These are phyloP conservation scores for Pistacia atlantica DNA, from an alignment of 345 rosid genomes.

Conservation along the genomic window DNA sequence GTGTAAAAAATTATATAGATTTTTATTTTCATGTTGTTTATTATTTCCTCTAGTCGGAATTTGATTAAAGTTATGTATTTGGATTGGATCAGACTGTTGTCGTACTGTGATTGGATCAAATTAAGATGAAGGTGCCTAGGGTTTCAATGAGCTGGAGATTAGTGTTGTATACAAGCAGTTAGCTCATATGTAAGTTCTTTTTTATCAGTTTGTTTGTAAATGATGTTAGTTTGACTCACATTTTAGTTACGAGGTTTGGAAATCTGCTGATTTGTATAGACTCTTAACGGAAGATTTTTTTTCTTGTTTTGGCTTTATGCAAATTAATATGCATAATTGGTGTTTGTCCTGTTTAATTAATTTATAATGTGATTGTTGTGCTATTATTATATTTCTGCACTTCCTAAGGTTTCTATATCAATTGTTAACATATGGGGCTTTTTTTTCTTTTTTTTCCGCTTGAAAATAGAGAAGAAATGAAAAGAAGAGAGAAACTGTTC, in stretches of 20 bases:
- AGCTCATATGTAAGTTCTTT: conserved; percentile 7
- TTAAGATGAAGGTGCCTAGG: conserved; percentile 10
- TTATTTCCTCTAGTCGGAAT: not conserved
- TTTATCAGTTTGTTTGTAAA: not conserved
- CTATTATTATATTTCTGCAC: not conserved
- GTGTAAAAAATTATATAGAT: not conserved
- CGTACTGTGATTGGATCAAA: not conserved
- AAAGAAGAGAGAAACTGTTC: too few relatives aligned
- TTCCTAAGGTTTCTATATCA: not conserved
- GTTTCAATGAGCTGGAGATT: conserved; percentile 13
- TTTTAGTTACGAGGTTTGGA: not conserved
- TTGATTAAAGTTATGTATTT: not conserved
- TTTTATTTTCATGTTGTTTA: not conserved
- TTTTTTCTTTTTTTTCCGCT: not conserved
- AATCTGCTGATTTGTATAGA: not conserved
- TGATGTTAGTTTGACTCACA: not conserved
- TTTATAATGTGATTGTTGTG: not conserved
- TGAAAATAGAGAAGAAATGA: not conserved
- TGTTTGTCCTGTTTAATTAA: not conserved
- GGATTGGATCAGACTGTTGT: not conserved
- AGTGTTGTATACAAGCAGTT: not conserved
- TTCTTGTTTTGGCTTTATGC: not conserved
- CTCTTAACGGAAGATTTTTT: not conserved
- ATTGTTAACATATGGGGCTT: not conserved
- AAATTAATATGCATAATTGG: not conserved